phyloP scores from a whole-genome alignment of 2,329 filamentous ascomycete species.

The Tricladium varicosporioides region DNA sequence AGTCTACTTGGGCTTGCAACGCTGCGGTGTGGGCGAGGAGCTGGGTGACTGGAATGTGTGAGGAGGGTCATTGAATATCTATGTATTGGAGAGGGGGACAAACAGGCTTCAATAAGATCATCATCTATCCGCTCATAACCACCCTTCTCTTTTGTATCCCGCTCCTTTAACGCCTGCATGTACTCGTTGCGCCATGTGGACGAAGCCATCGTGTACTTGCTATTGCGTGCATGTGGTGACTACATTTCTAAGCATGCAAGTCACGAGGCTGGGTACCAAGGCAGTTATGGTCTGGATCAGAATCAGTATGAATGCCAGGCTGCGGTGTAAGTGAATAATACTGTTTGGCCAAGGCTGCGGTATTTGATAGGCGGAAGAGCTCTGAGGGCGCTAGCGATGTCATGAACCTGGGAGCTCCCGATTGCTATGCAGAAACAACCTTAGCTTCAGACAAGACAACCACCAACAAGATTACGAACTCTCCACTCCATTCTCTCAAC shows the following conservation, averaged over 20 bases:
- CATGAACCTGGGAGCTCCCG: not conserved
- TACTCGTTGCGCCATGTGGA: constrained; percentile 74
- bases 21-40: constrained; percentile 66
- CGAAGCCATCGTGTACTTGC: constrained; percentile 27
- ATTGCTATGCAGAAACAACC: not conserved
- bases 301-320: not conserved
- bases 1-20: constrained; percentile 57
- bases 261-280: not conserved
- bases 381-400: not conserved
- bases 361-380: constrained; percentile 10
- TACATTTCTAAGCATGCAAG: constrained; percentile 5
- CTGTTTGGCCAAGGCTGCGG: not conserved
- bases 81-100: constrained; percentile 7
- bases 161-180: constrained; percentile 67
- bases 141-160: constrained; percentile 66
- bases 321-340: not conserved
- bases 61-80: constrained; percentile 12
- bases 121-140: constrained; percentile 56
- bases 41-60: constrained; percentile 64
- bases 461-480: not conserved
- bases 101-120: constrained; percentile 78
- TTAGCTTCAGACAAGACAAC: not conserved
- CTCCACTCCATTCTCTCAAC: too few species aligned
- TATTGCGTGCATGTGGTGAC: not conserved
- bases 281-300: not conserved